Evolutionary conservation across 768 basidiomycete species (phyloP).

Genomic region (Psilocybe azurescens): DNA sequence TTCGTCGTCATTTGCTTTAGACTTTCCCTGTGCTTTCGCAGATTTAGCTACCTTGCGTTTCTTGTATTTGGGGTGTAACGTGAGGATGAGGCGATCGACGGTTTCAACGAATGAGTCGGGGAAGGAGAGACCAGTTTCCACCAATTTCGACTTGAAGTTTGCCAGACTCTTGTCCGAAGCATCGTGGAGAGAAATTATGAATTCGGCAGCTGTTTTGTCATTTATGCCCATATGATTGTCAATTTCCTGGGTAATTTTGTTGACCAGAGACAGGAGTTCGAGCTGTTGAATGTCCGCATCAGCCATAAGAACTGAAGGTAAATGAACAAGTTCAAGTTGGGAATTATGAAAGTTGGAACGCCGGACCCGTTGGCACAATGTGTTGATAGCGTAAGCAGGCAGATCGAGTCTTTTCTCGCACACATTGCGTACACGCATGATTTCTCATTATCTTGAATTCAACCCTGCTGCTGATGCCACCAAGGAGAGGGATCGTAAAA

Average conservation of each 20-base stretch:
- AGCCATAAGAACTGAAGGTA: slow-evolving; percentile 47
- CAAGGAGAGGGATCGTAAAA: slow-evolving; percentile 79
- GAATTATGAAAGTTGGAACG: not conserved
- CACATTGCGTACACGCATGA: not conserved
- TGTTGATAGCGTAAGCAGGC: slow-evolving; percentile 1
- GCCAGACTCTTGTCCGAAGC: slow-evolving; percentile 73
- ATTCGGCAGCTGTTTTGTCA: slow-evolving; percentile 96
- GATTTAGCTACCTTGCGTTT: slow-evolving; percentile 56
- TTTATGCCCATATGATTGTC: slow-evolving; percentile 84
- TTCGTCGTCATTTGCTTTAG: slow-evolving; percentile 35
- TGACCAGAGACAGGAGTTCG: slow-evolving; percentile 90
- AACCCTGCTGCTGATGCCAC: slow-evolving; percentile 56
- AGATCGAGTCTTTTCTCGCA: not conserved
- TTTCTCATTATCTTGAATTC: not conserved
- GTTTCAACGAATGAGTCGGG: slow-evolving; percentile 91
- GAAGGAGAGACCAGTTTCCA: slow-evolving; percentile 80
- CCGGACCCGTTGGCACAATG: too few species aligned
- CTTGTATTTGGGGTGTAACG: slow-evolving; percentile 96
- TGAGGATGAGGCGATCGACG: slow-evolving; percentile 92
- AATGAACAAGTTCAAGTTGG: not conserved
- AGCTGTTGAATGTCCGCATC: slow-evolving; percentile 87
- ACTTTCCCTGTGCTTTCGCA: slow-evolving; percentile 41
- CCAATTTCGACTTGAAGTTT: slow-evolving; percentile 83
- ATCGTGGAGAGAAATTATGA: slow-evolving; percentile 90
- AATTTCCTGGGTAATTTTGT: slow-evolving; percentile 92